phyloP scores from a whole-genome alignment of 352 stramenopile species.

The Pelagophyceae sp. region DNA sequence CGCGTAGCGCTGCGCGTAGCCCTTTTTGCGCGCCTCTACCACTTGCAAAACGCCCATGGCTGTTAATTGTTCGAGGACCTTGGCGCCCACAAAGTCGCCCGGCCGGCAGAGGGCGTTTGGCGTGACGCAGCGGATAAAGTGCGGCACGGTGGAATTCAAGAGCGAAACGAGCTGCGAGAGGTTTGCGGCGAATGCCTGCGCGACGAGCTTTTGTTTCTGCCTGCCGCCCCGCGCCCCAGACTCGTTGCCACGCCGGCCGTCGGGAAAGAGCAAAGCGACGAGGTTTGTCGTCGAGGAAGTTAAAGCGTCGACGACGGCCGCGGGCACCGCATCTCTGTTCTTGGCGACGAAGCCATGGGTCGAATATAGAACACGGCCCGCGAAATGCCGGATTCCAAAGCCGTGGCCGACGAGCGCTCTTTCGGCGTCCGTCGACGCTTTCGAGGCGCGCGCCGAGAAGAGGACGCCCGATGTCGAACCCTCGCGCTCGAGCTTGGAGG shows the following conservation, averaged over 20 bases:
- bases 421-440: conserved; percentile 48
- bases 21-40: conserved; percentile 88
- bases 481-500: conserved; percentile 33
- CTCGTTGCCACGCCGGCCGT: conserved; percentile 20
- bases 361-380: conserved; percentile 51
- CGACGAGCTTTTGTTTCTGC: conserved; percentile 34
- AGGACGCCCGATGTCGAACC: not conserved
- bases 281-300: conserved; percentile 27
- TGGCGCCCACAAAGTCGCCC: conserved; percentile 81
- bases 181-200: conserved; percentile 59
- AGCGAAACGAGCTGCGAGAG: conserved; percentile 61
- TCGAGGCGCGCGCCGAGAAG: conserved; percentile 46
- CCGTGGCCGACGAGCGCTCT: conserved; percentile 39
- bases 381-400: conserved; percentile 58
- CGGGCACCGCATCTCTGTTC: conserved; percentile 92
- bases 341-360: conserved; percentile 60
- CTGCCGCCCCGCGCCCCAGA: conserved; percentile 26
- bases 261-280: conserved; percentile 25
- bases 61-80: conserved; percentile 82
- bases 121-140: conserved; percentile 64
- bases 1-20: conserved; percentile 89
- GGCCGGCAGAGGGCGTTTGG: conserved; percentile 79
- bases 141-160: conserved; percentile 54
- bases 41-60: conserved; percentile 96
- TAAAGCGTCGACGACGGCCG: conserved; percentile 73